These are phyloP conservation scores for Aspergillus ibericus DNA, from an alignment of 2,329 filamentous ascomycete species.

Conservation along the genomic window DNA sequence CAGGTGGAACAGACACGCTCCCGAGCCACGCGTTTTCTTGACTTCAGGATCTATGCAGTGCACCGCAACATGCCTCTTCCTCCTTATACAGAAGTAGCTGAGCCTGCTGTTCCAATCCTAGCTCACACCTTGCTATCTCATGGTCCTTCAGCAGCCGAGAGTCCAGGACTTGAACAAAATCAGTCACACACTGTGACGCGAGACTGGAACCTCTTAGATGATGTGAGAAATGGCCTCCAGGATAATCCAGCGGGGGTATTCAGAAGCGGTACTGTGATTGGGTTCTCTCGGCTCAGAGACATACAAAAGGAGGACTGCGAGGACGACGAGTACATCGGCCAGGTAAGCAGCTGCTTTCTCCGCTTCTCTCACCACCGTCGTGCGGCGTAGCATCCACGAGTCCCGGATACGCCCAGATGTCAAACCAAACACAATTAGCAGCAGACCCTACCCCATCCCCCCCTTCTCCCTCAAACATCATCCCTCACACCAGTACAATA, in stretches of 20 bases:
- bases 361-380: background rate
- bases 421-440: background rate
- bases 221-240: conserved; percentile 25
- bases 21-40: background rate
- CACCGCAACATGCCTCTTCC: conserved; percentile 17
- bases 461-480: no score
- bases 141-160: background rate
- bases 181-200: background rate
- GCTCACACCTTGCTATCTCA: conserved; percentile 31
- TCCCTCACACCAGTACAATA: background rate
- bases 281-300: conserved; percentile 32
- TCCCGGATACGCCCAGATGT: background rate
- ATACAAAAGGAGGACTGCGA: conserved; percentile 23
- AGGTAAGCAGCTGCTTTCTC: conserved; percentile 23
- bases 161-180: no score
- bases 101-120: conserved; percentile 33
- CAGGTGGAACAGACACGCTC: background rate
- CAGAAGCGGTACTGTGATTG: conserved; percentile 31
- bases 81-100: conserved; percentile 25
- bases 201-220: conserved; percentile 28
- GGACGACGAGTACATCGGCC: conserved; percentile 29
- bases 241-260: conserved; percentile 21
- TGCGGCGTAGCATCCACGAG: background rate
- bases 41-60: background rate
- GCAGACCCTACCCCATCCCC: background rate